phyloP scores from a whole-genome alignment of 2,329 filamentous ascomycete species.

The Fusarium floridanum region DNA sequence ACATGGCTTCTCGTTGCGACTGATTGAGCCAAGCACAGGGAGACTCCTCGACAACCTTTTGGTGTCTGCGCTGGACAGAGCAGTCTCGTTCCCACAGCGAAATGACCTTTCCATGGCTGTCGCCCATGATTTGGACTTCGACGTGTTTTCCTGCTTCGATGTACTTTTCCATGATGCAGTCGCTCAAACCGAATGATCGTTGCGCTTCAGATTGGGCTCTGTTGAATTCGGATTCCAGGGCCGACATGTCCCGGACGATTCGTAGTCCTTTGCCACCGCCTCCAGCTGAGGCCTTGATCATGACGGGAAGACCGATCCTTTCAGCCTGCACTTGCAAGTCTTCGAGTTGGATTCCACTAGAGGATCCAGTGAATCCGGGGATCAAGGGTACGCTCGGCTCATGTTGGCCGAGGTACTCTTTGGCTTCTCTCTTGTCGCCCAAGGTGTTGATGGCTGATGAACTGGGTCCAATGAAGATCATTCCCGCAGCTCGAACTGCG shows the following conservation, averaged over 20 bases:
- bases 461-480: conserved; percentile 69
- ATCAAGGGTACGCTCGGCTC: conserved; percentile 23
- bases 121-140: conserved; percentile 60
- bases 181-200: conserved; percentile 52
- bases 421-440: conserved; percentile 38
- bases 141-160: conserved; percentile 56
- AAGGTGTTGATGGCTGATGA: conserved; percentile 54
- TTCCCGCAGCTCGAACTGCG: conserved; percentile 50
- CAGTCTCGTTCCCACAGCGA: conserved; percentile 60
- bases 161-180: conserved; percentile 55
- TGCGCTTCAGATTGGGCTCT: conserved; percentile 53
- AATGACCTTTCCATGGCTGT: conserved; percentile 53
- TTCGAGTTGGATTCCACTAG: conserved; percentile 14
- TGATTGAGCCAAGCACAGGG: conserved; percentile 32
- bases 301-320: conserved; percentile 53
- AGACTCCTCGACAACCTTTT: conserved; percentile 61
- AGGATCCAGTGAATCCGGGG: neutral
- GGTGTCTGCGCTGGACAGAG: conserved; percentile 59
- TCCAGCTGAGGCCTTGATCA: conserved; percentile 58
- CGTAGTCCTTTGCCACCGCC: conserved; percentile 59
- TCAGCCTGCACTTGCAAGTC: conserved; percentile 16
- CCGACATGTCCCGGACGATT: conserved; percentile 31
- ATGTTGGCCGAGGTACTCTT: conserved; percentile 31
- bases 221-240: conserved; percentile 27
- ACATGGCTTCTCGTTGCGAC: neutral